phyloP scores from a whole-genome alignment of 441 rosid species.

The Croton setiger region DNA sequence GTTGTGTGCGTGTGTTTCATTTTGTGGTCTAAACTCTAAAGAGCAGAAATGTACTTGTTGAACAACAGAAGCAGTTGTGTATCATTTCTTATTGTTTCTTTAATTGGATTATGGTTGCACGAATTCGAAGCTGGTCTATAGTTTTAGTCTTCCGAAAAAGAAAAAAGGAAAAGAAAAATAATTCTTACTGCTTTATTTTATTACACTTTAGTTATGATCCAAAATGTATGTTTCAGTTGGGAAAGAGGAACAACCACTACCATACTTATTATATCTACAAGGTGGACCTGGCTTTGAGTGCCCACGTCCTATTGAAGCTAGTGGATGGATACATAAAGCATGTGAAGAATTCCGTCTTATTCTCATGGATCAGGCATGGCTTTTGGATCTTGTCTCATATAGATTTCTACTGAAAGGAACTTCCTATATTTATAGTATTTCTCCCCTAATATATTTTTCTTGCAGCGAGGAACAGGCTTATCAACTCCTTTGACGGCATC shows the following conservation, averaged over 20 bases:
- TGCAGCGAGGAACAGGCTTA: slow-evolving; percentile 97
- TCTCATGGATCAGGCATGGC: slow-evolving; percentile 81
- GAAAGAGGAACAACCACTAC: slow-evolving; percentile 71
- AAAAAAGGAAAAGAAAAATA: no score
- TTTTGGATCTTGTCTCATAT: slow-evolving; percentile 11
- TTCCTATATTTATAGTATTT: slow-evolving; percentile 11
- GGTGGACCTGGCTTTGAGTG: slow-evolving; percentile 97
- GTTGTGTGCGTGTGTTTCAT: no score
- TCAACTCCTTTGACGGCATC: slow-evolving; percentile 80
- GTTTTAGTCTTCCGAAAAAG: no score
- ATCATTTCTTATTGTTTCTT: background rate
- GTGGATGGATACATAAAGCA: slow-evolving; percentile 82
- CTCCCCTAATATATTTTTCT: slow-evolving; percentile 11
- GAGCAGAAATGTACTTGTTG: background rate
- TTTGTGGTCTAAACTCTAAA: background rate
- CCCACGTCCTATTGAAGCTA: slow-evolving; percentile 69
- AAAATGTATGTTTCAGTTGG: slow-evolving; percentile 46
- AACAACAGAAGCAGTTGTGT: background rate
- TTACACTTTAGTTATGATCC: background rate
- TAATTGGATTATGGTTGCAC: background rate
- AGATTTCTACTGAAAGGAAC: slow-evolving; percentile 8
- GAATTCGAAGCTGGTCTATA: background rate
- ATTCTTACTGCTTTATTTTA: background rate
- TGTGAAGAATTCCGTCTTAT: slow-evolving; percentile 87
- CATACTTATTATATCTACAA: slow-evolving; percentile 73